Evolutionary conservation across 2,329 filamentous ascomycete genomes (phyloP).

Genomic region (Aspergillus texensis): DNA sequence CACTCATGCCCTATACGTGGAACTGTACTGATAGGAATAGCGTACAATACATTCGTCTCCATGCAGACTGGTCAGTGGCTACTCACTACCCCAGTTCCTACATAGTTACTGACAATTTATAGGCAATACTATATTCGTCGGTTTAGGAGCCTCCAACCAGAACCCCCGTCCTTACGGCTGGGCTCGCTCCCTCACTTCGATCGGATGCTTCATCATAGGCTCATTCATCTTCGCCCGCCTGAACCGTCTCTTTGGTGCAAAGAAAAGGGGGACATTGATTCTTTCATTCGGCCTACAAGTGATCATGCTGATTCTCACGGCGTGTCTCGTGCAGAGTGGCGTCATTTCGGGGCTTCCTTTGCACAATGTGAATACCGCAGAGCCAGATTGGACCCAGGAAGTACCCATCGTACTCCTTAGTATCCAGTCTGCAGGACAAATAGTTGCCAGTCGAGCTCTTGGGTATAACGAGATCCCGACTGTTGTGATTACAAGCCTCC

Average conservation of each 20-base stretch:
- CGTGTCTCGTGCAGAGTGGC: slow-evolving; percentile 28
- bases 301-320: slow-evolving; percentile 30
- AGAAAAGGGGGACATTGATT: slow-evolving; percentile 27
- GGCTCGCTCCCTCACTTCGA: slow-evolving; percentile 48
- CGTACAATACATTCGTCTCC: slow-evolving; percentile 46
- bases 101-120: not conserved
- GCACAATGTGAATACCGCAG: not conserved
- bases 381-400: slow-evolving; percentile 27
- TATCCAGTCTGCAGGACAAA: slow-evolving; percentile 37
- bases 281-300: slow-evolving; percentile 34
- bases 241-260: slow-evolving; percentile 28
- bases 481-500: slow-evolving; percentile 36
- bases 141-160: slow-evolving; percentile 44
- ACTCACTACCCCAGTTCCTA: not conserved
- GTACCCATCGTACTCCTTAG: slow-evolving; percentile 34
- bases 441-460: slow-evolving; percentile 31
- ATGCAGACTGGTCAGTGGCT: slow-evolving; percentile 1
- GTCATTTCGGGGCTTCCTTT: slow-evolving; percentile 24
- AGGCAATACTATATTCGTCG: slow-evolving; percentile 50
- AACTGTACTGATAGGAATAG: slow-evolving; percentile 22
- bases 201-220: slow-evolving; percentile 47
- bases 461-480: slow-evolving; percentile 36
- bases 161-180: slow-evolving; percentile 46
- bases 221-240: slow-evolving; percentile 44
- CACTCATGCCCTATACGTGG: too few relatives aligned